Percentiles rank a stretch among this genome's conserved stretches.
Evolutionary conservation across 2,329 filamentous ascomycete genomes (phyloP).

Genomic region (Calycina herbarum): DNA sequence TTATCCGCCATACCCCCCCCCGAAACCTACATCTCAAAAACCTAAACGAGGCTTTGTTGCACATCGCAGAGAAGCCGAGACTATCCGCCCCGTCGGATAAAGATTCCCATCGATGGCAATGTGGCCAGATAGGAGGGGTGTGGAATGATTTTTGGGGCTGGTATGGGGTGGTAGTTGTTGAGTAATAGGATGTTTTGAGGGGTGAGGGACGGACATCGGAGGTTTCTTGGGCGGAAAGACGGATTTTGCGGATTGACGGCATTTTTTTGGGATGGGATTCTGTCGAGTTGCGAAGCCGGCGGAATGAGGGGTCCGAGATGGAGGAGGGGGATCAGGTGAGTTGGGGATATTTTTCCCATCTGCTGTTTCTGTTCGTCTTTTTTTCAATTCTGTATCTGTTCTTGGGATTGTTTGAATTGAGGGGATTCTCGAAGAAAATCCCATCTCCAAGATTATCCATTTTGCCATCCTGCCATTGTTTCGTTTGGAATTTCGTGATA

Average conservation of each 20-base stretch:
- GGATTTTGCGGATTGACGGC: not conserved
- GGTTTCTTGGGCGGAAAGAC: not conserved
- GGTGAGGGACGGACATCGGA: not conserved
- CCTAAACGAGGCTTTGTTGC: constrained; percentile 13
- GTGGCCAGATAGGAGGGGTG: not conserved
- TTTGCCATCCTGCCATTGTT: too few species aligned
- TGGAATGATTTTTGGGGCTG: not conserved
- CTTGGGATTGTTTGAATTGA: too few species aligned
- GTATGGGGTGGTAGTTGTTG: not conserved
- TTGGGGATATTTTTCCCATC: not conserved
- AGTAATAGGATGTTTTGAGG: not conserved
- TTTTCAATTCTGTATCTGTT: not conserved
- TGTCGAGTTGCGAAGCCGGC: too few species aligned
- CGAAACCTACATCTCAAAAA: not conserved
- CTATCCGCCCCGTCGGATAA: constrained; percentile 14
- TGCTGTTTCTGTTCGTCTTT: not conserved
- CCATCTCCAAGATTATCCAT: too few species aligned
- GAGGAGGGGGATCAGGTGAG: not conserved
- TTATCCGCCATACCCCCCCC: not conserved
- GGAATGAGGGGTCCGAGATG: not conserved
- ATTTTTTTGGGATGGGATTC: not conserved
- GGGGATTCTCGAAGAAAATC: not conserved
- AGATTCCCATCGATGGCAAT: constrained; percentile 3
- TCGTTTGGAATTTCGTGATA: too few species aligned
- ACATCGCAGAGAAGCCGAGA: constrained; percentile 15